phyloP scores from a whole-genome alignment of 2,329 filamentous ascomycete genomes.

The Furcasterigmium sp. region DNA sequence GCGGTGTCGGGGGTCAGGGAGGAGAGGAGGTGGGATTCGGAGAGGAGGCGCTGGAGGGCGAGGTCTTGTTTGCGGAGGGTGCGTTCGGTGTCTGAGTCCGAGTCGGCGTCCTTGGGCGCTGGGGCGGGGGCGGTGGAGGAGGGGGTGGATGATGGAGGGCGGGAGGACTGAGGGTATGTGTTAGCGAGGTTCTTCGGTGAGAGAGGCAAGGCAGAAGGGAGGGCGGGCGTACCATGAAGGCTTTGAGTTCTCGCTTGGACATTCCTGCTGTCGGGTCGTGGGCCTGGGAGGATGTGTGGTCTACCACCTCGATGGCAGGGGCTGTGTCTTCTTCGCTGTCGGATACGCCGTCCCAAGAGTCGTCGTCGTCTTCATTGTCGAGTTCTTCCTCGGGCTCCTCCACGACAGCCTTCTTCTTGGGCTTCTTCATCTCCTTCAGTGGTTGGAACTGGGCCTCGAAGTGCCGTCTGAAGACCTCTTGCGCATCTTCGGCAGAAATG shows the following conservation, averaged over 20 bases:
- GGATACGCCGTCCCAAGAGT: conserved; percentile 21
- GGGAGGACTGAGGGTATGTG: conserved; percentile 35
- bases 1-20: conserved; percentile 36
- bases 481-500: conserved; percentile 31
- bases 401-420: conserved; percentile 11
- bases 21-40: conserved; percentile 83
- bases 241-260: conserved; percentile 67
- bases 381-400: conserved; percentile 22
- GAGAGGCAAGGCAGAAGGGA: no score
- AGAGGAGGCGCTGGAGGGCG: conserved; percentile 81
- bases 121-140: conserved; percentile 14
- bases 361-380: conserved; percentile 14
- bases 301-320: conserved; percentile 52
- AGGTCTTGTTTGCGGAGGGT: conserved; percentile 86
- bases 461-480: conserved; percentile 73
- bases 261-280: conserved; percentile 35
- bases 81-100: conserved; percentile 50
- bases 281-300: conserved; percentile 43
- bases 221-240: conserved; percentile 60
- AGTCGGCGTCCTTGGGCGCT: conserved; percentile 13
- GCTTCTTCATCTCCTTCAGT: conserved; percentile 37
- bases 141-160: conserved; percentile 32
- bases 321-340: conserved; percentile 16
- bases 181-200: conserved; percentile 10
- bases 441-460: conserved; percentile 89